A percentile compares a stretch with the other conserved stretches of the same genome.
phyloP scores from a whole-genome alignment of 169 alveolate genomes.

The Plasmodium vinckei region DNA sequence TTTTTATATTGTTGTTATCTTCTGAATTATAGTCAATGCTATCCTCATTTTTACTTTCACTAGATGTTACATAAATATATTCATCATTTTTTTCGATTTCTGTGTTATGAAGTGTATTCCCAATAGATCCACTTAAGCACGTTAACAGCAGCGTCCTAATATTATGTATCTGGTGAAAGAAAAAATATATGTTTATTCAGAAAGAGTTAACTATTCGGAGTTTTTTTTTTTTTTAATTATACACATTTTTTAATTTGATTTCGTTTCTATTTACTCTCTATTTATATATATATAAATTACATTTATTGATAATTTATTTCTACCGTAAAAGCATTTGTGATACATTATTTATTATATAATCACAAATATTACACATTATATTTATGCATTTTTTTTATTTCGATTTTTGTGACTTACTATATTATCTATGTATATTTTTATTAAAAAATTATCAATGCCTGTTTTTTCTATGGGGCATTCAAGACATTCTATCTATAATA shows the following conservation, averaged over 20 bases:
- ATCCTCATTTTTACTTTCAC: background rate
- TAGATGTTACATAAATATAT: constrained; percentile 5
- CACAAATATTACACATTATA: too few species aligned
- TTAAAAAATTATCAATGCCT: constrained; percentile 55
- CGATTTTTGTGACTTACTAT: constrained; percentile 32
- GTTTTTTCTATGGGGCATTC: constrained; percentile 73
- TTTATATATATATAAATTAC: too few species aligned
- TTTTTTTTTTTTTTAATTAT: too few species aligned
- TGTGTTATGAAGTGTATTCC: constrained; percentile 63
- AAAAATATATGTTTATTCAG: background rate
- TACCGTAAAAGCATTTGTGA: too few species aligned
- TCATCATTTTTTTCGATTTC: constrained; percentile 24
- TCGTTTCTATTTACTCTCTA: too few species aligned
- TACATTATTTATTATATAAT: too few species aligned
- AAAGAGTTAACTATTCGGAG: background rate
- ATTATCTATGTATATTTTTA: constrained; percentile 61
- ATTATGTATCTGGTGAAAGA: constrained; percentile 30
- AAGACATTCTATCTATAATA: constrained; percentile 72
- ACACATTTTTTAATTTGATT: too few species aligned
- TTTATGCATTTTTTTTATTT: background rate
- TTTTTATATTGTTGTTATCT: background rate
- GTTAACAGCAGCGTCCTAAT: constrained; percentile 50
- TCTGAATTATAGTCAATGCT: background rate
- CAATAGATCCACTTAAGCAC: constrained; percentile 51
- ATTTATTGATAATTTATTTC: too few species aligned